phyloP scores from a whole-genome alignment of 73 alveolate genomes.

The Halteria grandinella region DNA sequence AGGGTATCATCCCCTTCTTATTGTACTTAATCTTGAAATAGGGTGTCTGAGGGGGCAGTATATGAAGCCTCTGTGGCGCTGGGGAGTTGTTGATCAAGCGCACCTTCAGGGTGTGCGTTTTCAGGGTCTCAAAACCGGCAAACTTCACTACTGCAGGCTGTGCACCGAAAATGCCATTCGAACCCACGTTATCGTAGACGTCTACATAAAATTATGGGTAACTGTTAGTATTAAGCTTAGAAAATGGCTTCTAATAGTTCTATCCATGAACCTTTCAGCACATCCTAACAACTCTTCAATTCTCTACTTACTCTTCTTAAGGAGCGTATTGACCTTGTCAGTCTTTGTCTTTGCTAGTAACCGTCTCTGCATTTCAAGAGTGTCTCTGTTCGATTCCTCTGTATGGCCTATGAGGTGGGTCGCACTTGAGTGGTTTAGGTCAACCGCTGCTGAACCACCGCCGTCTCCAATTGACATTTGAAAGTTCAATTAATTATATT shows the following conservation, averaged over 20 bases:
- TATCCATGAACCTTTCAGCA: too few relatives aligned
- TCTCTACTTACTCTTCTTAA: slow-evolving; percentile 38
- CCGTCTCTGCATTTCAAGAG: slow-evolving; percentile 33
- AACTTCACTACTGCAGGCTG: slow-evolving; percentile 91
- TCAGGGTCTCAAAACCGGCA: slow-evolving; percentile 92
- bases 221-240: too few relatives aligned
- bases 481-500: too few relatives aligned
- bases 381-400: too few relatives aligned
- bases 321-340: slow-evolving; percentile 27
- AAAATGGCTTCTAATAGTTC: too few relatives aligned
- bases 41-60: slow-evolving; percentile 91
- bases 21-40: slow-evolving; percentile 88
- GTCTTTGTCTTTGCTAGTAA: slow-evolving; percentile 46
- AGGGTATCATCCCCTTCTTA: slow-evolving; percentile 95
- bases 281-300: too few relatives aligned
- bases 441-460: too few relatives aligned
- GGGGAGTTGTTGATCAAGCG: slow-evolving; percentile 89
- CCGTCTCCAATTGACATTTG: too few relatives aligned
- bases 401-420: too few relatives aligned
- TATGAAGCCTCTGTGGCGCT: slow-evolving; percentile 89
- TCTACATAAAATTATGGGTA: slow-evolving; percentile 30
- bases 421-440: too few relatives aligned
- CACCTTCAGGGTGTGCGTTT: slow-evolving; percentile 83
- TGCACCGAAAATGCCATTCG: slow-evolving; percentile 86
- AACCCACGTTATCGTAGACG: slow-evolving; percentile 85